These are phyloP conservation scores for Saccharomycopsis vini DNA, from an alignment of 805 yeast species.

Conservation along the genomic window DNA sequence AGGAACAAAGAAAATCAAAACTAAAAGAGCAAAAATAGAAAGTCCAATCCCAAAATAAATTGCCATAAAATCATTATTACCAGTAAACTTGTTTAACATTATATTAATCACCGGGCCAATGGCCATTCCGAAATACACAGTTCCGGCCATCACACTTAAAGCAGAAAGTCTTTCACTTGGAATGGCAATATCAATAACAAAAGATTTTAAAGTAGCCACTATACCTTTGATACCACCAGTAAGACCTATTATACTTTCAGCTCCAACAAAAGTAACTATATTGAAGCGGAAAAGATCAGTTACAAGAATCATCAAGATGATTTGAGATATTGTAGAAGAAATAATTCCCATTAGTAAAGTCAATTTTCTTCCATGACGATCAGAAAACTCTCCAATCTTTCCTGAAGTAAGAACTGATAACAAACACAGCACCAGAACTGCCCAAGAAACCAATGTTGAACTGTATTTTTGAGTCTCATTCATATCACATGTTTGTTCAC, in stretches of 20 bases:
- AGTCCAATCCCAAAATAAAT: constrained; percentile 25
- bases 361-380: constrained; percentile 52
- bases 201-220: constrained; percentile 54
- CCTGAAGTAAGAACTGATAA: constrained; percentile 47
- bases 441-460: constrained; percentile 42
- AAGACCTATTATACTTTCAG: constrained; percentile 37
- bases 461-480: constrained; percentile 34
- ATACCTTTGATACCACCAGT: constrained; percentile 59
- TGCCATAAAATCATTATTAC: constrained; percentile 26
- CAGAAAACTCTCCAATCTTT: constrained; percentile 55
- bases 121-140: constrained; percentile 51
- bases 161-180: constrained; percentile 47
- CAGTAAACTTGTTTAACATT: constrained; percentile 18
- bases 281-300: constrained; percentile 15
- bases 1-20: constrained; percentile 36
- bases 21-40: constrained; percentile 28
- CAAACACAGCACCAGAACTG: constrained; percentile 33
- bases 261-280: constrained; percentile 29
- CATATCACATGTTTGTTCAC: constrained; percentile 29
- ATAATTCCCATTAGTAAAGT: constrained; percentile 31
- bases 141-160: constrained; percentile 52
- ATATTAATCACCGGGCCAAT: constrained; percentile 46
- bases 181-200: constrained; percentile 65
- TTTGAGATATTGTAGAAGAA: constrained; percentile 22
- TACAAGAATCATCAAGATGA: constrained; percentile 21